Conservation (phyloP, 2,329 filamentous ascomycete species). For the Colletotrichum shisoi region DNA sequence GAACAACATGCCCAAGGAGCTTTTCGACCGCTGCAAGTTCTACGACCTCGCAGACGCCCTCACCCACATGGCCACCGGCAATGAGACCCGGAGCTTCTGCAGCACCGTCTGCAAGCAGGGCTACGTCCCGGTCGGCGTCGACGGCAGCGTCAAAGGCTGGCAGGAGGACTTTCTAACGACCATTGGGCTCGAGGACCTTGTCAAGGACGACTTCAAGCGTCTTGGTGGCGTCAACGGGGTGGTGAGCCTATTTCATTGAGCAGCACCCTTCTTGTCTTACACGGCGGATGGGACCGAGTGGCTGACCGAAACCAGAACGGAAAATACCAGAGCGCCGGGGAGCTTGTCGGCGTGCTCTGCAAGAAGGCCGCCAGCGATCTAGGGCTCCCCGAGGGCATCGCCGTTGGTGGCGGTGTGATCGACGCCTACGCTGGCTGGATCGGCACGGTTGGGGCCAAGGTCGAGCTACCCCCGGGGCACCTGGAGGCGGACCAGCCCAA, state of each 20-base stretch:
- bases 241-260: conserved; percentile 70
- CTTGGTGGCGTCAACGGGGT: conserved; percentile 94
- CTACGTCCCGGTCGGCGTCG: conserved; percentile 94
- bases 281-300: conserved; percentile 37
- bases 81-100: conserved; percentile 91
- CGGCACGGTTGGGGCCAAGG: conserved; percentile 96
- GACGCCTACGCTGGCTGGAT: conserved; percentile 99
- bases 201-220: conserved; percentile 85
- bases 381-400: conserved; percentile 84
- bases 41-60: conserved; percentile 93
- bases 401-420: conserved; percentile 94
- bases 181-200: conserved; percentile 86
- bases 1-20: conserved; percentile 92
- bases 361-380: conserved; percentile 84
- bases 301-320: conserved; percentile 72
- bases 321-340: conserved; percentile 87
- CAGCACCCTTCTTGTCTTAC: conserved; percentile 34
- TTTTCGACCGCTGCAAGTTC: conserved; percentile 94
- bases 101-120: conserved; percentile 98
- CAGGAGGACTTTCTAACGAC: conserved; percentile 90
- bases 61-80: conserved; percentile 92
- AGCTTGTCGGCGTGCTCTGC: conserved; percentile 84
- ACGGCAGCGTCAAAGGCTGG: conserved; percentile 97
- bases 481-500: conserved; percentile 72
- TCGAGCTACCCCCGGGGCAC: conserved; percentile 65